Percentiles rank a stretch among this genome's conserved stretches.
These are phyloP conservation scores for Coccomyxa subellipsoidea DNA, from an alignment of 163 green algal genomes.

Conservation along the genomic window DNA sequence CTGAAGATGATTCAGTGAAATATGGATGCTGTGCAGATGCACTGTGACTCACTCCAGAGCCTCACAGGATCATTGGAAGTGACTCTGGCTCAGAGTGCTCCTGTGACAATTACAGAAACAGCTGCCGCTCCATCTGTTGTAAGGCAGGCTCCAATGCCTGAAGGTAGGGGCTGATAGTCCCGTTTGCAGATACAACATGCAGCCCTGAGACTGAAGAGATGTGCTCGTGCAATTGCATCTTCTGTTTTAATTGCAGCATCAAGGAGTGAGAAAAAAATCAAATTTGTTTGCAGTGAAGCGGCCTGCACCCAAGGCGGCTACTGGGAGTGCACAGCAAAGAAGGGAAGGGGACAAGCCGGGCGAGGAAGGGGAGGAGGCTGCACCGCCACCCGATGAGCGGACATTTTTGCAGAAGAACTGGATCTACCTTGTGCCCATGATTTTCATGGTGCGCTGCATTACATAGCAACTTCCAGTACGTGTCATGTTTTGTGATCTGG, in stretches of 20 bases:
- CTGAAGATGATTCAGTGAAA: not conserved
- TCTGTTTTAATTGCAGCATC: too few relatives aligned
- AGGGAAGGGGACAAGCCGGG: not conserved
- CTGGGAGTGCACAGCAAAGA: not conserved
- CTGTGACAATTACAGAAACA: not conserved
- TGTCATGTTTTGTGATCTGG: too few relatives aligned
- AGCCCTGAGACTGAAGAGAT: too few relatives aligned
- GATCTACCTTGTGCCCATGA: not conserved
- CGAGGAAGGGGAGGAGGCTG: not conserved
- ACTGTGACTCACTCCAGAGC: not conserved
- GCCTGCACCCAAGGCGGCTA: too few relatives aligned
- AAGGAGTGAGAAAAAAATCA: too few relatives aligned
- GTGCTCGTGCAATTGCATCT: too few relatives aligned
- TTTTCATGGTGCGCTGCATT: not conserved
- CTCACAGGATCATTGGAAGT: not conserved
- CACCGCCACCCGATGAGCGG: not conserved
- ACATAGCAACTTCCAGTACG: not conserved
- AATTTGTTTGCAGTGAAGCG: not conserved
- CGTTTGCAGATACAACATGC: not conserved
- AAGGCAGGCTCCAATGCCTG: not conserved
- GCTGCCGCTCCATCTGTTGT: not conserved
- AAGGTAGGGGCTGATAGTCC: not conserved
- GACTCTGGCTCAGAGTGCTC: not conserved
- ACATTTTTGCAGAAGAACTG: constrained; percentile 2
- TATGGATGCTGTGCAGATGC: not conserved